Percentiles rank a stretch among this genome's conserved stretches.
These are phyloP conservation scores for Echinosophora koreensis DNA, from an alignment of 306 rosid species.

Conservation along the genomic window DNA sequence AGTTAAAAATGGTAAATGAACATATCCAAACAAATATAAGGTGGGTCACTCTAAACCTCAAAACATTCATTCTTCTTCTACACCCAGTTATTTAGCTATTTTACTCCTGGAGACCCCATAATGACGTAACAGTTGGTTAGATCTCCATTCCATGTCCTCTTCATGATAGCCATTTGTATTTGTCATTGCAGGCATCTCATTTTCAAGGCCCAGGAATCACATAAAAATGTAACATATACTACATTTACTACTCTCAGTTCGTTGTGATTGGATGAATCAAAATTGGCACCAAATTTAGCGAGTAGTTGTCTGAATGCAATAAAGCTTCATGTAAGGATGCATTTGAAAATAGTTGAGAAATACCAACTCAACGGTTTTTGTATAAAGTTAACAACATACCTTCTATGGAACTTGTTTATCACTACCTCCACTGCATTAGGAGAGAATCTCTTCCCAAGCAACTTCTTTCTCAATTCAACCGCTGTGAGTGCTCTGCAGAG, in stretches of 20 bases:
- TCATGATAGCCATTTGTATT: conserved; percentile 8
- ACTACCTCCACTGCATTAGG: conserved; percentile 65
- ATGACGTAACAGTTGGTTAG: neutral
- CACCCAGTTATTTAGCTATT: neutral
- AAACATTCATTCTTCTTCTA: conserved; percentile 2
- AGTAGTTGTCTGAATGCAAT: conserved; percentile 16
- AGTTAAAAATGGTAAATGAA: neutral
- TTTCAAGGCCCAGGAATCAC: conserved; percentile 37
- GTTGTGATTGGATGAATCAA: conserved; percentile 3
- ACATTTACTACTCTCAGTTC: conserved; percentile 17
- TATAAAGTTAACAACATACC: conserved; percentile 53
- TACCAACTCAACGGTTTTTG: conserved; percentile 21
- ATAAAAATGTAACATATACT: neutral
- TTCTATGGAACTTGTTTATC: conserved; percentile 67
- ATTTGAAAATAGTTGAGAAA: conserved; percentile 34
- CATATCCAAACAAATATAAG: neutral
- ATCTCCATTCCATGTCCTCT: conserved; percentile 28
- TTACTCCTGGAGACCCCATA: conserved; percentile 24
- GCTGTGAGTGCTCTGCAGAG: conserved; percentile 80
- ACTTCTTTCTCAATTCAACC: conserved; percentile 76
- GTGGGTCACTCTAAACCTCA: neutral
- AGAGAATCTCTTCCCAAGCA: conserved; percentile 68
- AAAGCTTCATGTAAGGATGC: conserved; percentile 11
- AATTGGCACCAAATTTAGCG: conserved; percentile 16
- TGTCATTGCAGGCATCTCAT: conserved; percentile 23